Base-by-base conservation (phyloP, 2,329 filamentous ascomycete genomes). In the Daldinia sp. region DNA sequence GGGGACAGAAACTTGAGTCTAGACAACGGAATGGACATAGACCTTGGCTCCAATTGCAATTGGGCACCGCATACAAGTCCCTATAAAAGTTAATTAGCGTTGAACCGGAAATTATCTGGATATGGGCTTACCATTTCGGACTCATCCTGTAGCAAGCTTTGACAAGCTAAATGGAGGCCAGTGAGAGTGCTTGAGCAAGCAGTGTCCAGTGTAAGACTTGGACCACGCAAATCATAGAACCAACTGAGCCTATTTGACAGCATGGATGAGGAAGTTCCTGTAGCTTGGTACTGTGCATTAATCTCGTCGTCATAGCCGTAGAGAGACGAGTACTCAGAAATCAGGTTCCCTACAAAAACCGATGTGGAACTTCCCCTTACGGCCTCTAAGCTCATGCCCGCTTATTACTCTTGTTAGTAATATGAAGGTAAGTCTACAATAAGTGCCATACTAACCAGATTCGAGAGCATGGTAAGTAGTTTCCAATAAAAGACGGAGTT, bases 391-490 rank as follows among this genome's bases (percentile, higher is more conserved):
- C 59, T 18, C 12, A 59, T 23, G 1, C 64, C 64, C 28, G 39
- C 6, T 15, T 48, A 28, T n/a, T 50, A 37, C 12, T 39, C 10
- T 39, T 39, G 35, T 39, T 6, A 39, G 12, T 15, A 6, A 15
- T 39, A 15, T 39, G 2, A 4, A 39, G 12, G 3, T 1, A 13
- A 12, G 13, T 3, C 13, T 39, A 39, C 13, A 12, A 39, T 12
- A 39, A 18, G 28, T 87, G 83, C 87, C 12, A 3, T 15, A 39
- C 35, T 39, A 39, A 88, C 76, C 92, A 89, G 20, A 39, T 50
- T 67, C 63, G 41, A 92, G 80, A 0, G 89, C 89, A 74, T 92
- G 89, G 72, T 91, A 92, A 0, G 87, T 87, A 7, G 87, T 88
- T 39, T 89, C 85, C 1, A 91, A 81, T 1, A 87, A 85, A n/a